Evolutionary conservation across 2,329 filamentous ascomycete genomes (phyloP), one percentile per base, ranked within the genome.

Genomic region (Colletotrichum echinochloae): DNA sequence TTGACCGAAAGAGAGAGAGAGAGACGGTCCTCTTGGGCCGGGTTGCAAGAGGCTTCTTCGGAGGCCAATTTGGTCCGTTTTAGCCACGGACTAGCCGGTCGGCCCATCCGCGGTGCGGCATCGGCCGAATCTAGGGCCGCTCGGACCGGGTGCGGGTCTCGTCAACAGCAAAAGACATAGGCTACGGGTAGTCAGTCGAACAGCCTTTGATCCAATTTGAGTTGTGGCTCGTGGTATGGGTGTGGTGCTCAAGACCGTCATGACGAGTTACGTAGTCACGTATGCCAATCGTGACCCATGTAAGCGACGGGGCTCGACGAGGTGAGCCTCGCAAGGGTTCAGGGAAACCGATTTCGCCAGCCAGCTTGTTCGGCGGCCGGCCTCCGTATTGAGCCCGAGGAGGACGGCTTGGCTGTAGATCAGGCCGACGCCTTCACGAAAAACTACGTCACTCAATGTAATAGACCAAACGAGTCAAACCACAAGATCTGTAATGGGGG

Each of bases 21-120:
- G 33, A 39, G 33, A 23, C 16, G 39, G 2, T 59, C 54, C 54
- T 26, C 52, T 23, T 39, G 23, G 39, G 14, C 59, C 49, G 26
- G 59, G 26, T 6, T 30, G 30, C 5, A 26, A 41, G 26, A 33
- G 23, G 14, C 30, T 12, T n/a, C 5, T 23, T 33, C 46, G 46
- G 54, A 33, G 28, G 20, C 16, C 18, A 8, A 39, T 12, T 9
- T 26, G 41, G 33, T 56, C 39, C 16, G 59, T 16, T 14, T 16
- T n/a, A n/a, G 49, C 26, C 30, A 30, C 18, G 18, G 54, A 30
- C 23, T 28, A 37, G 60, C 16, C 14, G 18, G 63, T 66, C 62
- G 55, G 48, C 54, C 49, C 33, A 37, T 49, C 26, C 20, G 44
- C 30, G 12, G 2, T 23, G 30, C 18, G 18, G 14, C 6, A 37